These are phyloP conservation scores for Suhomyces anneliseae DNA, from an alignment of 1,139 yeast genomes.

Conservation along the genomic window DNA sequence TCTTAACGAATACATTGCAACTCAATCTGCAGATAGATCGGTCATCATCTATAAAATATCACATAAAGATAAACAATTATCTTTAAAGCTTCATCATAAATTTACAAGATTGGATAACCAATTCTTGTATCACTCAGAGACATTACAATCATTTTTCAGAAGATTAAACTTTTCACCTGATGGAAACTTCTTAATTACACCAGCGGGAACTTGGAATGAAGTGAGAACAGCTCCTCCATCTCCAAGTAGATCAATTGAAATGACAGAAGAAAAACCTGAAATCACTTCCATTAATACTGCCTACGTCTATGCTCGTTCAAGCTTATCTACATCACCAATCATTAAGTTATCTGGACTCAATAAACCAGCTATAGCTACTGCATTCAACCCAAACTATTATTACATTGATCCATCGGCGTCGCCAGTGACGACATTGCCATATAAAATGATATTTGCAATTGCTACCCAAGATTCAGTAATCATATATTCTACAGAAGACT, in stretches of 20 bases:
- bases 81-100: conserved; percentile 20
- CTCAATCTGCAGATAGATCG: conserved; percentile 88
- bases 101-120: conserved; percentile 30
- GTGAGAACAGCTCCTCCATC: background rate
- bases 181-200: conserved; percentile 76
- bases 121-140: conserved; percentile 75
- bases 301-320: conserved; percentile 70
- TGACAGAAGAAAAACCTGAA: conserved; percentile 1
- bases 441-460: conserved; percentile 84
- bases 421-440: conserved; percentile 53
- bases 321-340: conserved; percentile 67
- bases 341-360: conserved; percentile 76
- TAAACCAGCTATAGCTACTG: conserved; percentile 81
- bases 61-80: conserved; percentile 6
- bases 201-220: conserved; percentile 56
- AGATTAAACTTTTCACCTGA: conserved; percentile 86
- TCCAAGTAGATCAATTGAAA: conserved; percentile 7
- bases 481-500: conserved; percentile 74
- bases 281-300: conserved; percentile 53
- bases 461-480: conserved; percentile 90
- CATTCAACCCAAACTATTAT: conserved; percentile 72
- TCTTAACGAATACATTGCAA: conserved; percentile 65
- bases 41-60: conserved; percentile 55
- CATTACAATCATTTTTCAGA: conserved; percentile 86
- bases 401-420: conserved; percentile 21